Base-by-base conservation (phyloP, 352 stramenopile genomes). In the Pythium phragmitis region DNA sequence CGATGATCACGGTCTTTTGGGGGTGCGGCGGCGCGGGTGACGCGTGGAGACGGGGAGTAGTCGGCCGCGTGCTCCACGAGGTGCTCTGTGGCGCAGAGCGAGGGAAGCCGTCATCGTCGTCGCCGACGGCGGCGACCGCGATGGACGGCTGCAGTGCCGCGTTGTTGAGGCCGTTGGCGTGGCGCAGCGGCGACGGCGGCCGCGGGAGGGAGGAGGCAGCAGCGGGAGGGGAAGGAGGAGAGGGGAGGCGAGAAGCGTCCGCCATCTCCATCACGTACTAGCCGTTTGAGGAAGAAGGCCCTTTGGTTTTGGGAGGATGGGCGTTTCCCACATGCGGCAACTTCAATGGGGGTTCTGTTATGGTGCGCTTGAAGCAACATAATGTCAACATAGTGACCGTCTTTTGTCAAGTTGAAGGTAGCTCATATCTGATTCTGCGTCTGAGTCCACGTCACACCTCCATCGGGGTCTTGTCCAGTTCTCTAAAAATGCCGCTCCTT, bases 1-100 rank as follows among this genome's bases (percentile, higher is more conserved):
- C 82, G 55, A 93, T 85, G 23, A 93, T 67, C 28, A 92, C 82
- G 14, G 77, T 89, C 73, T 81, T 87, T 11, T 65, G 65, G 1
- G 5, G 28, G 21, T 58, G 36, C n/a, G 37, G 12, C 37, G 37
- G 16, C 37, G 37, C 16, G 6, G 26, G 26, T 3, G 37, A 42
- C 14, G 37, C 37, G 37, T 17, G 26, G 26, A 30, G 26, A 30
- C 26, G 26, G 26, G 26, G 26, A 30, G 26, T 30, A 5, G 26
- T 30, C 26, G 26, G 3, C 4, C 26, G 26, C 26, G 26, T 30
- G 26, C 4, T 30, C 26, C 26, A 5, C 26, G 26, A 30, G 26
- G 26, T 30, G 26, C 26, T 16, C 7, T 42, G 37, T 17, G 37
- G 37, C 37, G 49, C 21, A 1, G 62, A 33, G 26, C 62, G 62